phyloP scores from a whole-genome alignment of 2,329 filamentous ascomycete genomes.

The Neonectria faginata region DNA sequence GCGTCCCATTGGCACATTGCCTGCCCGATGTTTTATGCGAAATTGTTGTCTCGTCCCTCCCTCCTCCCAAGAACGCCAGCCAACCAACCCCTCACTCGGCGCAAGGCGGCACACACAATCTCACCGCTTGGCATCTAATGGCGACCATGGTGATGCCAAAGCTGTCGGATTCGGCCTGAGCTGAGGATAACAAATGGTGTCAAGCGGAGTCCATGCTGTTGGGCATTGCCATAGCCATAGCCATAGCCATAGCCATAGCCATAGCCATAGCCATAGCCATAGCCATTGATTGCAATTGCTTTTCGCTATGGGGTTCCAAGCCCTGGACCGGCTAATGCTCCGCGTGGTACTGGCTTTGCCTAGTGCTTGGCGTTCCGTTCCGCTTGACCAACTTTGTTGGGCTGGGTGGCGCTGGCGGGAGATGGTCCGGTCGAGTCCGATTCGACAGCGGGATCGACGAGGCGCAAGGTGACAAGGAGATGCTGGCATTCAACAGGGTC shows the following conservation, averaged over 20 bases:
- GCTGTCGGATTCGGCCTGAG: neutral
- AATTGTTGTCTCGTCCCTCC: conserved; percentile 1
- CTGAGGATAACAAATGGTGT: neutral
- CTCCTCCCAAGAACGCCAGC: neutral
- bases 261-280: no score
- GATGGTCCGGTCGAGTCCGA: conserved; percentile 8
- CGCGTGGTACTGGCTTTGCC: neutral
- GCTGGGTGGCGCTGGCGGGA: conserved; percentile 1
- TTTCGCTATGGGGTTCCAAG: neutral
- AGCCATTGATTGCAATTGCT: neutral
- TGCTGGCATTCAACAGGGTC: conserved; percentile 10
- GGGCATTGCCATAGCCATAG: no score
- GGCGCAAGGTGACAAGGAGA: conserved; percentile 14
- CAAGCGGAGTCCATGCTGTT: neutral
- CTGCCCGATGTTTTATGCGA: conserved; percentile 1
- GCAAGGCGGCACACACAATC: neutral
- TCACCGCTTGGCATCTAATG: neutral
- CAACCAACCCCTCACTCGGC: neutral
- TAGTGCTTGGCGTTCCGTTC: conserved; percentile 1
- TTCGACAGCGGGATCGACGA: conserved; percentile 21
- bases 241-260: no score
- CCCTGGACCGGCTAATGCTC: conserved; percentile 8
- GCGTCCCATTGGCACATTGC: conserved; percentile 5
- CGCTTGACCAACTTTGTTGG: neutral
- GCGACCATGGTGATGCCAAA: neutral